Base-by-base conservation (phyloP, 2,329 filamentous ascomycete species). In the Pseudogymnoascus sp. region DNA sequence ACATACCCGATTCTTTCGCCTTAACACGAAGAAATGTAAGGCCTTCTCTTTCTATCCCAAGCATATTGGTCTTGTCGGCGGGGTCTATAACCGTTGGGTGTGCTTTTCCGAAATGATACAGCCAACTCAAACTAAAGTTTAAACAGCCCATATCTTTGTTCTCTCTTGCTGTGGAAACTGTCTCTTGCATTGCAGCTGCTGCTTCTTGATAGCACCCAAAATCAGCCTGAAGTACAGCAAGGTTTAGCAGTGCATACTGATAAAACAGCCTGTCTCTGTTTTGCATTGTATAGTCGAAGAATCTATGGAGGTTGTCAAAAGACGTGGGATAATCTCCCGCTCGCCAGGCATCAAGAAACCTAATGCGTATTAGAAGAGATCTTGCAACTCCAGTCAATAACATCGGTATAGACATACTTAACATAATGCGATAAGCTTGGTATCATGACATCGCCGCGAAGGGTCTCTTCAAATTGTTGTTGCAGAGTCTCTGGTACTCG, bases 211-310 rank as follows among this genome's bases (percentile, higher is more conserved):
- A 87, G 70, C 90, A 96, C 54, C 92, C 92, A 76, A 97, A 97
- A 72, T 97, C 94, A 14, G 92, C 90, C 70, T 99, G 93, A 4
- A 97, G 81, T 34, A 97, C 90, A 3, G 92, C 93, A 62, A 97
- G 82, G 70, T 97, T 97, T 70, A 99, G 86, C 12, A 97, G 77
- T 0, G 94, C 94, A 71, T 97, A 96, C 71, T 97, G 94, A 70
- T 99, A 97, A 68, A 92, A 92, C 4, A 89, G 83, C 22, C 89
- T 86, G 68, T 96, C 89, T 63, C 86, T 79, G 66, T 86, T 89
- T 68, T 94, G 89, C 84, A 95, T 91, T 1, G 92, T 94, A 73
- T 96, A 97, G 73, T 99, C 94, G 69, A 97, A 99, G 73, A 97
- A 99, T 59, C 91, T 87, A 72, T 97, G 92, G 18, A 99, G 79